phyloP scores from a whole-genome alignment of 139 green algal genomes.

The Marvania coccoides region DNA sequence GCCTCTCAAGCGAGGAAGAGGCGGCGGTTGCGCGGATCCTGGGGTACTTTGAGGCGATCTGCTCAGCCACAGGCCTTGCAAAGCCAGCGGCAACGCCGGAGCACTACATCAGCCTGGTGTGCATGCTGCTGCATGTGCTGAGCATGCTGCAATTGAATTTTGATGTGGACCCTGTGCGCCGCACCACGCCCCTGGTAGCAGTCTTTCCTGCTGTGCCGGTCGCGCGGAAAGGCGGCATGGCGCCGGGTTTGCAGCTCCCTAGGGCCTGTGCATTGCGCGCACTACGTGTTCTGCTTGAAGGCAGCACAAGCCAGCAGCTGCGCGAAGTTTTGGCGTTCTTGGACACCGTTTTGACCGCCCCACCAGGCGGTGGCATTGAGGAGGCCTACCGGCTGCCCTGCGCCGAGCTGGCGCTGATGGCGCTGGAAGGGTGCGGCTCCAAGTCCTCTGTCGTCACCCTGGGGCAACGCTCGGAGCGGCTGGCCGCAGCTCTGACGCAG shows the following conservation, averaged over 20 bases:
- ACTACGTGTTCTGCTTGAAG: constrained; percentile 5
- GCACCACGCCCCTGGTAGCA: constrained; percentile 10
- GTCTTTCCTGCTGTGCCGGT: constrained; percentile 8
- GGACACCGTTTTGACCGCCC: background rate
- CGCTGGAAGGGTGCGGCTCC: constrained; percentile 7
- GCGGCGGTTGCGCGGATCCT: background rate
- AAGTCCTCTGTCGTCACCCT: background rate
- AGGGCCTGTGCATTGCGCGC: constrained; percentile 5
- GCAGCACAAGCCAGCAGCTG: constrained; percentile 24
- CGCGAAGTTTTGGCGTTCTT: constrained; percentile 4
- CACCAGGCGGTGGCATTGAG: background rate
- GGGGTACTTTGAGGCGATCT: constrained; percentile 1
- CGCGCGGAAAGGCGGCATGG: background rate
- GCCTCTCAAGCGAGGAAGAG: no score
- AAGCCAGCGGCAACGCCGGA: background rate
- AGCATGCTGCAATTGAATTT: background rate
- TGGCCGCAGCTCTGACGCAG: background rate
- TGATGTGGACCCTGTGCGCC: background rate
- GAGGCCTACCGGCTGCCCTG: background rate
- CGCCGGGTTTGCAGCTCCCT: no score
- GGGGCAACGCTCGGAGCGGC: constrained; percentile 1
- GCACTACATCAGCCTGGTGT: constrained; percentile 6
- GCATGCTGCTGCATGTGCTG: constrained; percentile 9
- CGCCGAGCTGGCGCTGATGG: constrained; percentile 15
- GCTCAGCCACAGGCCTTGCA: background rate